Conservation (phyloP, 306 rosid species). For the Senna siamea region DNA sequence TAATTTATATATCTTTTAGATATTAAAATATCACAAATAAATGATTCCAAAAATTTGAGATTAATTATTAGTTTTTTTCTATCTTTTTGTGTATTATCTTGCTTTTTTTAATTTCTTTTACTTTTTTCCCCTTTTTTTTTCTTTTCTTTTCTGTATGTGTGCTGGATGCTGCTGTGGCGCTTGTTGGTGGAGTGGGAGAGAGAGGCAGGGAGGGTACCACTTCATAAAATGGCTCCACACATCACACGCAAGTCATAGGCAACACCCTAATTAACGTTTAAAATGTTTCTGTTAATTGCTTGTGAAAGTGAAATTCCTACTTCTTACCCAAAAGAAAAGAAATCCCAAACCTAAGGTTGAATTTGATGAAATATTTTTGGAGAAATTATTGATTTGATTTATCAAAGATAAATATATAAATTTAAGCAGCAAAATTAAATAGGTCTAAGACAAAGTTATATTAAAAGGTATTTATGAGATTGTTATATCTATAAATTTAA, state of each 20-base stretch:
- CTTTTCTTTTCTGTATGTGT: background rate
- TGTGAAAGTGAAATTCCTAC: background rate
- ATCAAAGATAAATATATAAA: background rate
- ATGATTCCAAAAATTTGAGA: too few relatives aligned
- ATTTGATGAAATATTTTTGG: background rate
- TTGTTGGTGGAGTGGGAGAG: constrained; percentile 11
- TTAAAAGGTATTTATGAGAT: too few relatives aligned
- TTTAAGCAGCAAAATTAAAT: too few relatives aligned
- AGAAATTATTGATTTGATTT: background rate
- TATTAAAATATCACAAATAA: too few relatives aligned
- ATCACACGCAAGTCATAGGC: background rate
- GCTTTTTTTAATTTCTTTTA: background rate
- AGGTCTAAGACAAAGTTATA: too few relatives aligned
- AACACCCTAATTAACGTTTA: background rate
- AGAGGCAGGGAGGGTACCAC: constrained; percentile 9
- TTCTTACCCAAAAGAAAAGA: background rate
- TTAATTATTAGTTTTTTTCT: too few relatives aligned
- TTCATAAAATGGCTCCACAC: background rate
- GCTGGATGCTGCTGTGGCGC: background rate
- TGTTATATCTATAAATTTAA: too few relatives aligned
- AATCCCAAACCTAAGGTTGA: background rate
- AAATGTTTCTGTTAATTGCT: background rate
- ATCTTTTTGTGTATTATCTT: too few relatives aligned
- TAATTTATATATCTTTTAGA: too few relatives aligned
- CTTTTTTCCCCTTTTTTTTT: background rate